These are phyloP conservation scores for Vanrija humicola DNA, from an alignment of 1,284 basidiomycete species.

Conservation along the genomic window DNA sequence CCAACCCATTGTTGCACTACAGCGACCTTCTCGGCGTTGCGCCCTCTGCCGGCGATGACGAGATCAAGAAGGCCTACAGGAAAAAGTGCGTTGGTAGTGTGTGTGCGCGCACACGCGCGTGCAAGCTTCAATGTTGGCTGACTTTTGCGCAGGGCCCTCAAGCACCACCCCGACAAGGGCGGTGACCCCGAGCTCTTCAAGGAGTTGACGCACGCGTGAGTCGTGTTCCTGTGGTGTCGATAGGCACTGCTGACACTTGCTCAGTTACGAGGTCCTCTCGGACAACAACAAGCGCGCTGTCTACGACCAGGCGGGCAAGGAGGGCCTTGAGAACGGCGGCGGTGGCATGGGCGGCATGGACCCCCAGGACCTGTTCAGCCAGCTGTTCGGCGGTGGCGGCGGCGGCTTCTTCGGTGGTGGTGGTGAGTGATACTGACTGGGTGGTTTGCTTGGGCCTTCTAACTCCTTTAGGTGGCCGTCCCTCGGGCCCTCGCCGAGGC, in stretches of 20 bases:
- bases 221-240: constrained; percentile 14
- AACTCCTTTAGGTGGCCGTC: constrained; percentile 41
- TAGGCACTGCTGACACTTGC: background rate
- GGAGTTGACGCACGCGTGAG: constrained; percentile 91
- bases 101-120: background rate
- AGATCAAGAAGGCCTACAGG: constrained; percentile 91
- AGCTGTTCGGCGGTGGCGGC: constrained; percentile 77
- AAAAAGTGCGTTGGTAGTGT: constrained; percentile 64
- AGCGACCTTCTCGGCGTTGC: constrained; percentile 73
- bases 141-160: constrained; percentile 63
- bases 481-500: constrained; percentile 85
- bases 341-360: constrained; percentile 85
- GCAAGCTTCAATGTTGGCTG: constrained; percentile 3
- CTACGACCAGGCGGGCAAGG: constrained; percentile 92
- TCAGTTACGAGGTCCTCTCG: constrained; percentile 87
- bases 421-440: background rate
- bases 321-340: constrained; percentile 81
- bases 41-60: constrained; percentile 70
- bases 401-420: constrained; percentile 58
- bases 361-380: constrained; percentile 95
- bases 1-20: too few relatives aligned
- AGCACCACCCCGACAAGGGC: constrained; percentile 92
- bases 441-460: background rate
- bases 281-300: constrained; percentile 78
- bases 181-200: constrained; percentile 98